These are phyloP conservation scores for Royoungia palumana DNA, from an alignment of 768 basidiomycete genomes.

Conservation along the genomic window DNA sequence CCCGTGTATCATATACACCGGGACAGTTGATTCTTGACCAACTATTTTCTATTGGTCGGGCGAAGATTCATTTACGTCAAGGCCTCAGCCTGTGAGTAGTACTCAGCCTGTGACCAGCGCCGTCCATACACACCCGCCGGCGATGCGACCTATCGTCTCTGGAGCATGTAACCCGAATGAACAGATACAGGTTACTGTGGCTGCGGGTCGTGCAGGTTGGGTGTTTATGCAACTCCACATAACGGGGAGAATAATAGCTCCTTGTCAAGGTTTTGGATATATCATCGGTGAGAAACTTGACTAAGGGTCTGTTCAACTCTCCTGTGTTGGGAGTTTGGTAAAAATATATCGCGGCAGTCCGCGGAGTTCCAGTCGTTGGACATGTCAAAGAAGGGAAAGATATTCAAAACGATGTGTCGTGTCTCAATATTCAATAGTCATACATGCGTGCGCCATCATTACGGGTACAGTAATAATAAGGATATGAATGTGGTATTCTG, in stretches of 20 bases:
- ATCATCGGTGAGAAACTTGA: too few species aligned
- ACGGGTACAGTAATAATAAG: conserved; percentile 5
- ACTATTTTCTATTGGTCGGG: not conserved
- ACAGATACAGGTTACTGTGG: too few species aligned
- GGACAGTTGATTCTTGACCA: not conserved
- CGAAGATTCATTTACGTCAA: too few species aligned
- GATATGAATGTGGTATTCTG: not conserved
- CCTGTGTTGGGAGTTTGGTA: not conserved
- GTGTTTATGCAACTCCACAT: too few species aligned
- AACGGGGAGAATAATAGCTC: too few species aligned
- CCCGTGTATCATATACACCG: not conserved
- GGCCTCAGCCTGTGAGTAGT: too few species aligned
- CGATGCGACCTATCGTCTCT: too few species aligned
- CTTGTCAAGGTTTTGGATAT: too few species aligned
- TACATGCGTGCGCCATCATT: conserved; percentile 9
- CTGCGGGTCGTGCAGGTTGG: too few species aligned
- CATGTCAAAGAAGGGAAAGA: not conserved
- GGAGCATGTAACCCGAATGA: too few species aligned
- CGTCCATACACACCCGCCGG: too few species aligned
- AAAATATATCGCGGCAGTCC: conserved; percentile 6
- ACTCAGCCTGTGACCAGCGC: too few species aligned
- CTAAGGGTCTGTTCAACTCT: not conserved
- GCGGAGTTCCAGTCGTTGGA: not conserved
- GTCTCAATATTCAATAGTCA: conserved; percentile 3
- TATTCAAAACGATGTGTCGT: not conserved